A percentile compares a stretch with the other conserved stretches of the same genome.
Conservation (phyloP, 2,329 filamentous ascomycete species). For the Eutypa lata region DNA sequence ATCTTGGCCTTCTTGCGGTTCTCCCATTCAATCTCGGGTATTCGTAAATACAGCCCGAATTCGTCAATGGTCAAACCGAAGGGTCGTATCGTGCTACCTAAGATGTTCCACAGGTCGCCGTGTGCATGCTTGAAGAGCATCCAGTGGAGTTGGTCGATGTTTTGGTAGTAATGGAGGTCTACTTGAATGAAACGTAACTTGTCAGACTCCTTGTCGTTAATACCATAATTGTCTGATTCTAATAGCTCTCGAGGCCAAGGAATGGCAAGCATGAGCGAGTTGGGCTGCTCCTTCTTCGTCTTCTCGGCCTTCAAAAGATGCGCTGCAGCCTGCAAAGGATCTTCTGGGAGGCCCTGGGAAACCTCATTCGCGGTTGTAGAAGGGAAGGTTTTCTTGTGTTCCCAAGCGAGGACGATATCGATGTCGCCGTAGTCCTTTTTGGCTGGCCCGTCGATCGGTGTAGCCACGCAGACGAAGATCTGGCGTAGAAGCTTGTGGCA, state of each 20-base stretch:
- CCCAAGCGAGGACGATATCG: conserved; percentile 60
- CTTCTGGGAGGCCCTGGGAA: not conserved
- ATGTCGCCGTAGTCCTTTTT: conserved; percentile 71
- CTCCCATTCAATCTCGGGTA: conserved; percentile 62
- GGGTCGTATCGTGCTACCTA: conserved; percentile 61
- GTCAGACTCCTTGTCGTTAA: conserved; percentile 2
- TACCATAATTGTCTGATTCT: not conserved
- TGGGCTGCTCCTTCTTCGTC: conserved; percentile 24
- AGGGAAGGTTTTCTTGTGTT: conserved; percentile 17
- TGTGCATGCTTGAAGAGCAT: conserved; percentile 66
- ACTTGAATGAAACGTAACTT: conserved; percentile 58
- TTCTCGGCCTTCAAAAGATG: conserved; percentile 44
- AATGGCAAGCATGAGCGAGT: conserved; percentile 48
- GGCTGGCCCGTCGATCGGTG: conserved; percentile 65
- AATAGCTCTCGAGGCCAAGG: conserved; percentile 42
- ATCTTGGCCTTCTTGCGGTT: conserved; percentile 58
- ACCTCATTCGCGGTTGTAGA: not conserved
- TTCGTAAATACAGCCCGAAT: conserved; percentile 59
- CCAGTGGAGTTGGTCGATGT: conserved; percentile 52
- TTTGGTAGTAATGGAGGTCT: conserved; percentile 58
- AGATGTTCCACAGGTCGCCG: conserved; percentile 65
- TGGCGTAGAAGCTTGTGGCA: conserved; percentile 44
- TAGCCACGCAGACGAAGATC: conserved; percentile 53
- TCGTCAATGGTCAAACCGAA: conserved; percentile 67
- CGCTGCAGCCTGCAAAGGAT: conserved; percentile 29